Conservation (phyloP, 2,329 filamentous ascomycete species). For the Beauveria sp. region DNA sequence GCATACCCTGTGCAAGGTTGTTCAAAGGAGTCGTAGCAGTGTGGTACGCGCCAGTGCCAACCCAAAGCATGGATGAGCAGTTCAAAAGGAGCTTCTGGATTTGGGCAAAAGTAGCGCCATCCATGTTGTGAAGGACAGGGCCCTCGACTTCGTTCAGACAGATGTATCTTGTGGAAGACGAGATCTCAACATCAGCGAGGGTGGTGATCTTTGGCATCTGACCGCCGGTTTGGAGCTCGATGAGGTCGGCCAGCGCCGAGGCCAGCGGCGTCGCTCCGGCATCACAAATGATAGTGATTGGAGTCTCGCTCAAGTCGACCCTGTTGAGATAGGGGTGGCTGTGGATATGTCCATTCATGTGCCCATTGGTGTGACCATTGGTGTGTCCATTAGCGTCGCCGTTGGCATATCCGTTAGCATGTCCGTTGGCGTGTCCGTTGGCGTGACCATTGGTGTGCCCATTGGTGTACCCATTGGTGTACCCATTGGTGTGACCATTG, state of each 20-base stretch:
- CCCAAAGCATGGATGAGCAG: constrained; percentile 32
- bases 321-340: not conserved
- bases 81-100: constrained; percentile 28
- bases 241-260: constrained; percentile 14
- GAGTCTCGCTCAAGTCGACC: constrained; percentile 12
- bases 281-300: constrained; percentile 21
- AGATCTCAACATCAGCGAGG: constrained; percentile 14
- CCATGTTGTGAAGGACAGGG: constrained; percentile 34
- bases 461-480: not conserved
- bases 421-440: not conserved
- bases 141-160: constrained; percentile 37
- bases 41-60: constrained; percentile 31
- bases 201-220: constrained; percentile 15
- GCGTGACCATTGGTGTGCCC: not conserved
- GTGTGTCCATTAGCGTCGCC: not conserved
- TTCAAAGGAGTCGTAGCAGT: constrained; percentile 28
- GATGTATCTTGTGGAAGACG: constrained; percentile 24
- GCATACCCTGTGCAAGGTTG: constrained; percentile 38
- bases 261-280: constrained; percentile 16
- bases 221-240: constrained; percentile 18
- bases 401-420: not conserved
- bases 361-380: not conserved
- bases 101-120: constrained; percentile 28
- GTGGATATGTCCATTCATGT: not conserved
- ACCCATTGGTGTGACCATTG: constrained; percentile 1